Evolutionary conservation across 129 eudicot species (phyloP).

Genomic region (Centella asiatica): DNA sequence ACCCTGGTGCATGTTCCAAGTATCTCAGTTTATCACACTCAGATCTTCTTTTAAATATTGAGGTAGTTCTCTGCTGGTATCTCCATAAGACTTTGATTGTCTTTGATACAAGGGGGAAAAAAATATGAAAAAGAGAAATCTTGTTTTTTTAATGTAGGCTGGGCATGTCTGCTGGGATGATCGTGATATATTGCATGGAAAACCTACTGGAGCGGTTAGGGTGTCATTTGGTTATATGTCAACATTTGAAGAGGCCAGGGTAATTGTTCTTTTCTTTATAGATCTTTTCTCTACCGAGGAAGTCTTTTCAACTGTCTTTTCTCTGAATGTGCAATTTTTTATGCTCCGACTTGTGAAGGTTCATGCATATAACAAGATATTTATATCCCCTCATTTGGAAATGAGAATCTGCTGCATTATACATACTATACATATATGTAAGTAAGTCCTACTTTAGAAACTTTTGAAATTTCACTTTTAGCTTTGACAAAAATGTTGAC

Average conservation of each 20-base stretch:
- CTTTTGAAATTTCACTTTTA: too few relatives aligned
- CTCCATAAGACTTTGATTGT: neutral
- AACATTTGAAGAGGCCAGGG: constrained; percentile 94
- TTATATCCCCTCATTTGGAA: too few relatives aligned
- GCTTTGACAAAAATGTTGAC: too few relatives aligned
- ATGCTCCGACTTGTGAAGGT: too few relatives aligned
- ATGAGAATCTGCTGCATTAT: too few relatives aligned
- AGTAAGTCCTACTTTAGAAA: too few relatives aligned
- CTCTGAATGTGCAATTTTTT: too few relatives aligned
- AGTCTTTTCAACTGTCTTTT: too few relatives aligned
- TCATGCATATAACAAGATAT: too few relatives aligned
- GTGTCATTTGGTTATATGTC: constrained; percentile 98
- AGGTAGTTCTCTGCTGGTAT: constrained; percentile 35
- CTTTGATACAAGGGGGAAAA: neutral
- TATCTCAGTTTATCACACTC: constrained; percentile 86
- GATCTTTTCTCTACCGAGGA: too few relatives aligned
- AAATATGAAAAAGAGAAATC: neutral
- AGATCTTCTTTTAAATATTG: constrained; percentile 75
- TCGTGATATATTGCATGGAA: constrained; percentile 74
- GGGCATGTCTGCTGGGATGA: constrained; percentile 99
- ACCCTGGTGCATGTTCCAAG: constrained; percentile 98
- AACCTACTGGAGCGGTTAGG: constrained; percentile 96
- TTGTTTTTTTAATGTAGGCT: constrained; percentile 39
- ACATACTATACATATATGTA: too few relatives aligned
- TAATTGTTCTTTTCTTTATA: constrained; percentile 15